Evolutionary conservation across 2,329 filamentous ascomycete species (phyloP).

Genomic region (Cytospora paraplurivora): DNA sequence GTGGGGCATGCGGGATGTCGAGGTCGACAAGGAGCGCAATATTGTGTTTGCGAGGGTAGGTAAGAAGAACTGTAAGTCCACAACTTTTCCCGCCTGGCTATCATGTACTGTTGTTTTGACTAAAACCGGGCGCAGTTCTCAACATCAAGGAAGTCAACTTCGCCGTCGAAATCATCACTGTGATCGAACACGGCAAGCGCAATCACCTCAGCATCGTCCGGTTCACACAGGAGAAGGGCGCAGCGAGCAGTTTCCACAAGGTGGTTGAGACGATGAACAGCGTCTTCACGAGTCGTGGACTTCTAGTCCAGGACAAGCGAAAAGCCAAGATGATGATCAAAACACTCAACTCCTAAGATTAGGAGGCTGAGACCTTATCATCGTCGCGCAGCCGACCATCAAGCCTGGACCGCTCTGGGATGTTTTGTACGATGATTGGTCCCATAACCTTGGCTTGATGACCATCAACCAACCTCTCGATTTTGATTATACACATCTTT

Average conservation of each 20-base stretch:
- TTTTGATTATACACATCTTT: not conserved
- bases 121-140: conserved; percentile 59
- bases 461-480: not conserved
- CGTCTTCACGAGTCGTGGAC: conserved; percentile 64
- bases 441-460: not conserved
- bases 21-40: conserved; percentile 76
- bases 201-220: conserved; percentile 78
- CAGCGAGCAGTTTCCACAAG: conserved; percentile 83
- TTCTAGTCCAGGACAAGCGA: conserved; percentile 68
- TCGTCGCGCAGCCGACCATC: conserved; percentile 13
- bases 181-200: conserved; percentile 81
- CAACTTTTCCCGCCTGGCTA: not conserved
- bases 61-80: conserved; percentile 72
- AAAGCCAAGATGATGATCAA: conserved; percentile 75
- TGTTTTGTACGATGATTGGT: conserved; percentile 10
- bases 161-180: conserved; percentile 82
- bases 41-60: conserved; percentile 78
- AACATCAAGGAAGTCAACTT: conserved; percentile 87
- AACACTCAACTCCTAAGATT: conserved; percentile 57
- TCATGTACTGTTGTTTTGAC: not conserved
- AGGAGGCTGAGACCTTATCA: conserved; percentile 18
- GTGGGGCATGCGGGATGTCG: conserved; percentile 78
- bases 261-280: conserved; percentile 76
- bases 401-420: not conserved
- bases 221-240: conserved; percentile 89